Evolutionary conservation across 2,329 filamentous ascomycete genomes (phyloP), one percentile per base, ranked within the genome.

Genomic region (Elsinoe arachidis): DNA sequence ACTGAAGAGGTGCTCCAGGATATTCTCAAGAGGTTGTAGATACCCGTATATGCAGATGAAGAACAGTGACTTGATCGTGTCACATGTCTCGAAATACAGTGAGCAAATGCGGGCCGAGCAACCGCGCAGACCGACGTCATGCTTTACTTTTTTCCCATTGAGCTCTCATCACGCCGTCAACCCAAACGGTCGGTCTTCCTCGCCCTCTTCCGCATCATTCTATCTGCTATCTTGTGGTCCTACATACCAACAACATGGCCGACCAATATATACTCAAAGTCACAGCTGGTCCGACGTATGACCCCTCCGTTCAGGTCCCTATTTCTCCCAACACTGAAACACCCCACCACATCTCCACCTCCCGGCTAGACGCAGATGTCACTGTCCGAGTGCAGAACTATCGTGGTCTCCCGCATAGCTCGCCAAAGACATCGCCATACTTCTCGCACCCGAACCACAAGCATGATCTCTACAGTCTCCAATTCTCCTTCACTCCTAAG

Each of bases 1-100:
- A 97, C 93, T 3, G 81, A 88, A 65, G 83, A 97, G 75, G 90
- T 97, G 33, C 77, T 96, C 47, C 80, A 88, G 67, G 92, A 97
- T 73, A 86, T 97, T 53, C 79, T 96, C 63, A 88, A 79, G 78
- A 83, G 87, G 68, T 72, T 96, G 74, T 96, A 86, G 63, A 59
- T 53, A 39, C 17, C 49, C 23, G 14, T 11, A 9, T 26, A 51
- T 17, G 35, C 14, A 51, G n/a, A 41, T 41, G 38, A 15, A n/a
- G 5, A n/a, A 4, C 9, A 41, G n/a, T 41, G 2, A 41, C 6
- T 19, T 19, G 38, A 3, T 19, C 14, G 38, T n/a, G 38, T n/a
- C n/a, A 41, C 17, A 41, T 41, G 14, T 11, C 17, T 41, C 37
- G 23, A 26, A 26, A 3, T 6, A 3, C 2, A 14, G 37, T 14